Evolutionary conservation across 352 stramenopile genomes (phyloP), one percentile per base, ranked within the genome.

Genomic region (Phytophthora cryptogea): DNA sequence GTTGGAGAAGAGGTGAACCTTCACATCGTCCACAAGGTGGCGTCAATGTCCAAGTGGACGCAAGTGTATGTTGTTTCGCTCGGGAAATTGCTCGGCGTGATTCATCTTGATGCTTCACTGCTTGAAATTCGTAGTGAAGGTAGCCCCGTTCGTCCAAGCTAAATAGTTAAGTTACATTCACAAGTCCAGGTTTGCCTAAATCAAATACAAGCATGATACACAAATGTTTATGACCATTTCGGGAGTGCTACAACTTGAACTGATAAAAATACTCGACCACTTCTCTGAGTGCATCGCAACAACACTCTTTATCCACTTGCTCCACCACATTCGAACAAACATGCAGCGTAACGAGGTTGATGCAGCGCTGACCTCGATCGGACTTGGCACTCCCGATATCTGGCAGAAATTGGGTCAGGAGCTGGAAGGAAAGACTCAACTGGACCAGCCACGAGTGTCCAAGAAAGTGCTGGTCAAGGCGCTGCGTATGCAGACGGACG

Each of bases 331-430:
- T 17, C 10, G 13, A 20, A 10, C 6, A 8, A 53, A 20, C n/a
- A 90, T 94, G 78, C 85, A 94, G 74, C 85, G 83, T 51, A 94
- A 94, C 54, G 85, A 94, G 64, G 69, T 92, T 23, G 85, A 94
- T 43, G 82, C 83, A 36, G 57, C 78, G 14, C 53, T 92, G 40
- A 63, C 67, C 8, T 79, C 74, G 17, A 75, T 91, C 20, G 85
- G 85, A 5, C 68, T 94, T 13, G 83, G 83, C 14, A 86, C 85
- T 16, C 81, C 85, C 14, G 85, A 94, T 68, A 53, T 90, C 36
- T 94, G 85, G 85, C 80, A 89, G 54, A 80, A 80, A 28, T 70
- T 94, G 47, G 86, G 85, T 33, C 72, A 84, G 16, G 85, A 94
- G 66, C 57, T 94, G n/a, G 76, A 90, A 55, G 85, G 85, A 8